Evolutionary conservation across 371 early-diverging fungal species (phyloP), one percentile per base, ranked within the genome.

Genomic region (Fennellomyces sp.): DNA sequence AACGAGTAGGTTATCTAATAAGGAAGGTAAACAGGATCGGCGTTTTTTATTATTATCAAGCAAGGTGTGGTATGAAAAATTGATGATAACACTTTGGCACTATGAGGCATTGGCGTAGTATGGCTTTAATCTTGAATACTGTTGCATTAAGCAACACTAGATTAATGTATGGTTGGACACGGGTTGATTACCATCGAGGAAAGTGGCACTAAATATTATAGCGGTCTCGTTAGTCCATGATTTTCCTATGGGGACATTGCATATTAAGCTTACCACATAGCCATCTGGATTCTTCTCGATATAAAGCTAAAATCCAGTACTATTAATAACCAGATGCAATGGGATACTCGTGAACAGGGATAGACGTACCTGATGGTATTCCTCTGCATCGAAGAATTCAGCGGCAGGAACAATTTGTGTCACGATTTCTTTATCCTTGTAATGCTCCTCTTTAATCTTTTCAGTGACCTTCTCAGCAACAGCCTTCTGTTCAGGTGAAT

Each of bases 301-400:
- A 47, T 77, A 77, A 26, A 69, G 30, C 69, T 73, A n/a, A n/a
- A n/a, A n/a, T n/a, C n/a, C n/a, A n/a, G n/a, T n/a, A 38, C 50
- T 45, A 4, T 8, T 45, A 21, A 4, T 42, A 33, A 6, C 35
- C 6, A 33, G 6, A 33, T 6, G 35, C 13, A 33, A 33, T 8
- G 10, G 3, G 5, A 23, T 4, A 23, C 17, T 23, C 17, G 23
- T 1, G 11, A 45, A 23, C 17, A 23, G 25, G 25, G 45, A 21
- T 45, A 45, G 31, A 48, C 25, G 61, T 60, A 72, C 74, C 72
- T 93, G 93, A 64, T 97, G 98, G 70, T 95, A 94, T 0, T 79
- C 87, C 69, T 98, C 97, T 15, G 94, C 98, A 54, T 89, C 84
- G 64, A 82, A 95, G 73, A 92, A 97, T n/a, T 63, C 69, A 10